Base-by-base conservation (phyloP, 2,329 filamentous ascomycete genomes). In the Knufia fluminis region DNA sequence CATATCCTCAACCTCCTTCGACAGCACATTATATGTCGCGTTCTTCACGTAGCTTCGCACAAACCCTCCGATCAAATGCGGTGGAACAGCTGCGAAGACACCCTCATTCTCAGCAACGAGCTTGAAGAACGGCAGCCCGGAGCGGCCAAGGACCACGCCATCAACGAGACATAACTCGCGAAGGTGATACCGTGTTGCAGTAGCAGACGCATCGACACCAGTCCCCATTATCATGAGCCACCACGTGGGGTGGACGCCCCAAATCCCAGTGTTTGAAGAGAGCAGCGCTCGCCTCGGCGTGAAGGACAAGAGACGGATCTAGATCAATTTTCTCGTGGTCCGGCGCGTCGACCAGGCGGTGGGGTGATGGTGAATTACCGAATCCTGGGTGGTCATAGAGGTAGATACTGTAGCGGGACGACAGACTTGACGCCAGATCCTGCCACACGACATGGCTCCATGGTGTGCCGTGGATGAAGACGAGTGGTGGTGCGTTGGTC, bases 381-480 rank as follows among this genome's bases (percentile, higher is more conserved):
- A 71, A 74, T 0, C 71, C 71, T 2, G 70, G 68, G 10, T 70
- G 66, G 49, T 74, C 71, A 50, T 69, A 73, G 10, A 74, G 58
- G 51, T 73, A 68, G 43, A 73, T 63, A 9, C 60, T 61, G 46
- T 66, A 69, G 14, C 62, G 60, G 1, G 56, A 54, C 3, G 65
- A 58, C 1, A 74, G 56, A 1, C 67, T 57, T 24, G 60, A 52
- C 1, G 67, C 68, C 16, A 67, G 63, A 1, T 61, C 58, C 0
- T 51, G 41, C 67, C 69, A 74, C 7, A 72, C 61, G 0, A 50
- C 55, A 1, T 68, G 71, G 1, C 70, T 71, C 70, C 71, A 74
- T 0, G 71, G 71, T 0, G 71, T 74, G 46, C 71, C 71, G 50
- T 74, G 71, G 7, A 74, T 57, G 32, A 74, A 72, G 10, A 74